A percentile compares a stretch with the other conserved stretches of the same genome.
Evolutionary conservation across 225 moss, liverwort and hornwort species (phyloP).

Genomic region (Rhytidiadelphus loreus): DNA sequence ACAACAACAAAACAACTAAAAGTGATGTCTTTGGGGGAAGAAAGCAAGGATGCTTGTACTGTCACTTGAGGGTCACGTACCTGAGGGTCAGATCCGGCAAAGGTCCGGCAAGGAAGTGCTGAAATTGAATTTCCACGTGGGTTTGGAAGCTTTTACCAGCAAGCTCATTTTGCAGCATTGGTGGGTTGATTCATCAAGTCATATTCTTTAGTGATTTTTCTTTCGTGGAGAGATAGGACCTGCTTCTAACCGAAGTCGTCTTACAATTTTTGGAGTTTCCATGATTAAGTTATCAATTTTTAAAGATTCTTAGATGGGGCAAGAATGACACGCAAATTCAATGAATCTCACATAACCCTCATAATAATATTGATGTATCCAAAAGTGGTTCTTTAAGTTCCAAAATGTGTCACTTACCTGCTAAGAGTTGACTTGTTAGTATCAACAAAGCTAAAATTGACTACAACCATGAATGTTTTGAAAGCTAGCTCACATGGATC

Average conservation of each 20-base stretch:
- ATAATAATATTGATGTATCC: background rate
- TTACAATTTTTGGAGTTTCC: background rate
- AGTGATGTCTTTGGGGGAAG: no score
- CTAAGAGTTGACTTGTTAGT: background rate
- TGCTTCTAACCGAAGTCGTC: rapidly evolving
- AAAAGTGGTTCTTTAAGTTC: background rate
- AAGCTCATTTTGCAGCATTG: background rate
- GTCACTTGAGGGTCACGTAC: background rate
- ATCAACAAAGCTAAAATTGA: background rate
- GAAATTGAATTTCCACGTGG: background rate
- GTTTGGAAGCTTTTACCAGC: rapidly evolving
- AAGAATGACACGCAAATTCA: background rate
- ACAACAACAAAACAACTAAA: no score
- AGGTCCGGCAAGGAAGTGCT: background rate
- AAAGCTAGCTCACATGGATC: background rate
- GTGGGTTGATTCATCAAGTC: background rate
- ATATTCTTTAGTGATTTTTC: background rate
- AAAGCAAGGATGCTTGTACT: no score
- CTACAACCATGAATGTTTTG: background rate
- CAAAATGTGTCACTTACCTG: background rate
- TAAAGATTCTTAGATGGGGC: background rate
- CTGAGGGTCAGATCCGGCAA: background rate
- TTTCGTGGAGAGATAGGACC: background rate
- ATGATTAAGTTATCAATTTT: background rate
- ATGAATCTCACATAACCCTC: background rate